A percentile compares a stretch with the other conserved stretches of the same genome.
Conservation (phyloP, 202 grass and related monocot species). For the Cymbopogon flexuosus region DNA sequence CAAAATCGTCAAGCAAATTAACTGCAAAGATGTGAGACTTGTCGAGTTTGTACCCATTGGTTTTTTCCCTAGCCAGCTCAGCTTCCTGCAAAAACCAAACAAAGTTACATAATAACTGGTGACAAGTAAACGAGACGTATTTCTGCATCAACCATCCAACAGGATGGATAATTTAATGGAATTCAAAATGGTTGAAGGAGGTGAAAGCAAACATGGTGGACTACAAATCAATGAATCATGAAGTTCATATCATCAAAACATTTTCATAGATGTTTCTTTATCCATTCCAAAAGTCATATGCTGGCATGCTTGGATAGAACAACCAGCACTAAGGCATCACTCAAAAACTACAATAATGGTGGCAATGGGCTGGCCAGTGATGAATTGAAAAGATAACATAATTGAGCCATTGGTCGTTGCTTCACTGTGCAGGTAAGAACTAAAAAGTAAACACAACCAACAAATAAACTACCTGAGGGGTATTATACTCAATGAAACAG, state of each 20-base stretch:
- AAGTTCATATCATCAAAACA: background rate
- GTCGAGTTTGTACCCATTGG: constrained; percentile 74
- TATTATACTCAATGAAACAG: constrained; percentile 82
- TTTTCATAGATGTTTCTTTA: background rate
- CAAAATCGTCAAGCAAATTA: constrained; percentile 86
- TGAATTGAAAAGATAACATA: background rate
- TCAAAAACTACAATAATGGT: background rate
- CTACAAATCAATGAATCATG: background rate
- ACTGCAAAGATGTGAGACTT: constrained; percentile 81
- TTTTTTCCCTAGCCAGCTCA: constrained; percentile 72
- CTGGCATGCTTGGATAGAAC: background rate
- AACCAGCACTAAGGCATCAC: background rate
- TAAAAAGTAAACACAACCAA: background rate
- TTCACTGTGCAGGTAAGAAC: background rate
- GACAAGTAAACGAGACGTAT: background rate
- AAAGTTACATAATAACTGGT: background rate
- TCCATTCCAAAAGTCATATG: background rate
- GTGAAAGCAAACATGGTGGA: background rate
- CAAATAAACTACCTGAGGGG: constrained; percentile 54
- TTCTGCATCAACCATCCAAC: background rate
- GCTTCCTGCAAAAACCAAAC: constrained; percentile 56
- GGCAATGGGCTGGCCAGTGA: background rate
- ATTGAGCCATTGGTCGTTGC: background rate
- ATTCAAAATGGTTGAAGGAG: background rate
- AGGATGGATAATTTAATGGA: background rate